Conservation (phyloP, 768 basidiomycete genomes). For the Kwoniella sp. region DNA sequence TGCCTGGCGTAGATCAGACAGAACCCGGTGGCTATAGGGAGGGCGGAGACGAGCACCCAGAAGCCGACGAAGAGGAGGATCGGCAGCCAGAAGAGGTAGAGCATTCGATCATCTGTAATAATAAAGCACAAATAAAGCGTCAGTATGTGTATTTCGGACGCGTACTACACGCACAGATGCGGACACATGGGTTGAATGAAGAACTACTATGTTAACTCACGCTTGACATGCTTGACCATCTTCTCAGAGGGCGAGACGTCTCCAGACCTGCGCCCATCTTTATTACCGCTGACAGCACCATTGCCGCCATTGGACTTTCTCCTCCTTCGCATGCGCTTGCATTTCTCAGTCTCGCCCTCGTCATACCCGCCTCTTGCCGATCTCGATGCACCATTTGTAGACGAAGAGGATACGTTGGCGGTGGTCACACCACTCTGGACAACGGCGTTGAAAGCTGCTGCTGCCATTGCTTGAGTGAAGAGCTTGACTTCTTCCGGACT, state of each 20-base stretch:
- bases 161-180: background rate
- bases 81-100: slow-evolving; percentile 58
- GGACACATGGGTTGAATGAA: background rate
- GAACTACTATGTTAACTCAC: slow-evolving; percentile 25
- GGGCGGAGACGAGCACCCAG: slow-evolving; percentile 44
- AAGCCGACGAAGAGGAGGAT: slow-evolving; percentile 54
- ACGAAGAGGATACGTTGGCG: background rate
- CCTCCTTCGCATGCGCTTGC: slow-evolving; percentile 9
- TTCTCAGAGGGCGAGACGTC: slow-evolving; percentile 21
- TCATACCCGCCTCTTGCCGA: background rate
- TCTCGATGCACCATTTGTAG: background rate
- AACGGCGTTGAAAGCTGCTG: slow-evolving; percentile 40
- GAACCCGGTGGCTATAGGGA: slow-evolving; percentile 49
- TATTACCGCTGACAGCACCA: background rate
- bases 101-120: slow-evolving; percentile 53
- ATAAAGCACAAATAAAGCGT: background rate
- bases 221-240: slow-evolving; percentile 35
- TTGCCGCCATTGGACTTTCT: slow-evolving; percentile 20
- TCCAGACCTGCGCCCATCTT: slow-evolving; percentile 19
- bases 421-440: slow-evolving; percentile 38
- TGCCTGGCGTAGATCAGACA: slow-evolving; percentile 43
- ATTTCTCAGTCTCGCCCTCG: background rate
- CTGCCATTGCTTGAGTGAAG: slow-evolving; percentile 43
- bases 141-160: background rate
- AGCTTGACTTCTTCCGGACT: slow-evolving; percentile 45